Evolutionary conservation across 306 rosid species (phyloP).

Genomic region (Fagus sylvatica): DNA sequence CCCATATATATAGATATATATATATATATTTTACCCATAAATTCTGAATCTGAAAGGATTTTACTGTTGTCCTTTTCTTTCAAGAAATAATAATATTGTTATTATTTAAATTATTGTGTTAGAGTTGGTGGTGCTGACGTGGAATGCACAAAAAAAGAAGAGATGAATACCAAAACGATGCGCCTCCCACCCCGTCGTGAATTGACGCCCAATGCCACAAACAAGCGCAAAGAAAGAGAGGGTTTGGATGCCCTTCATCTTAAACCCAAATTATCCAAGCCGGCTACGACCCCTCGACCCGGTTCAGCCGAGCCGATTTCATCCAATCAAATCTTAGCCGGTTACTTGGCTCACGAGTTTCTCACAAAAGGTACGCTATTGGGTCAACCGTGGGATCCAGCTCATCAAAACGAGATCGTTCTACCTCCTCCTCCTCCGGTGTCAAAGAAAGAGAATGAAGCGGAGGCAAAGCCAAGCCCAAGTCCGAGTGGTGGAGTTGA

Average conservation of each 20-base stretch:
- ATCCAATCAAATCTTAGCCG: slow-evolving; percentile 68
- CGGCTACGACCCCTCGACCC: slow-evolving; percentile 15
- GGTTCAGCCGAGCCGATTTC: not conserved
- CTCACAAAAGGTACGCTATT: slow-evolving; percentile 74
- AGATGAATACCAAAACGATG: slow-evolving; percentile 96
- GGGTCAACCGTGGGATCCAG: slow-evolving; percentile 62
- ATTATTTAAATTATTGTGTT: too few species aligned
- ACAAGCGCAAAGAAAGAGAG: slow-evolving; percentile 67
- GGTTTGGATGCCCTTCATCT: slow-evolving; percentile 42
- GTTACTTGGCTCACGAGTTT: slow-evolving; percentile 85
- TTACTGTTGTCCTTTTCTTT: too few species aligned
- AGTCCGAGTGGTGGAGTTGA: slow-evolving; percentile 4
- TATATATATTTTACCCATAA: too few species aligned
- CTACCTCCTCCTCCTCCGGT: not conserved
- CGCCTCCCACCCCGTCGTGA: slow-evolving; percentile 94
- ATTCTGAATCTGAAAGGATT: too few species aligned
- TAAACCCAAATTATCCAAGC: slow-evolving; percentile 35
- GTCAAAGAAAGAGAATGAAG: not conserved
- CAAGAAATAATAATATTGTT: too few species aligned
- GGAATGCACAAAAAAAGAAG: slow-evolving; percentile 52
- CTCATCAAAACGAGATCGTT: slow-evolving; percentile 13
- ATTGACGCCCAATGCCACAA: slow-evolving; percentile 42
- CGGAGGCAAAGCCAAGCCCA: slow-evolving; percentile 23
- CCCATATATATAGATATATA: too few species aligned
- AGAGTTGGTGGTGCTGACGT: slow-evolving; percentile 56